These are phyloP conservation scores for Solanum etuberosum DNA, from an alignment of 257 asterid genomes.

Conservation along the genomic window DNA sequence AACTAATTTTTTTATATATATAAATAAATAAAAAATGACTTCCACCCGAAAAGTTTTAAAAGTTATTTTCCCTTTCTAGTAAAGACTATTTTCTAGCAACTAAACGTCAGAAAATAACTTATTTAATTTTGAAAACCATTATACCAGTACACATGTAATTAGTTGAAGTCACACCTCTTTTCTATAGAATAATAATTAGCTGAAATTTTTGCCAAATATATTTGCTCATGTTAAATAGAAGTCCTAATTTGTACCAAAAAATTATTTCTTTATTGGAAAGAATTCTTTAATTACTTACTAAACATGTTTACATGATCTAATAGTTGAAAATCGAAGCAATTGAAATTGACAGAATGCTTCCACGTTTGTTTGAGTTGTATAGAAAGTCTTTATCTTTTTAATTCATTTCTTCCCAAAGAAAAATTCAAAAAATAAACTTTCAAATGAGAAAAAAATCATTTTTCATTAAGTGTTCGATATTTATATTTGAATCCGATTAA, in stretches of 20 bases:
- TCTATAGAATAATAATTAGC: not conserved
- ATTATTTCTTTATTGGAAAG: not conserved
- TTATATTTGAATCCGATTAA: not conserved
- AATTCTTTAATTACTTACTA: not conserved
- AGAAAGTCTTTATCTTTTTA: not conserved
- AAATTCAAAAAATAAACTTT: not conserved
- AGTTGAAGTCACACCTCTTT: not conserved
- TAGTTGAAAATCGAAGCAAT: not conserved
- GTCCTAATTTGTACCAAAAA: not conserved
- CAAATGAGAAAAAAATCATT: not conserved
- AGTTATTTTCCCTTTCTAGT: not conserved
- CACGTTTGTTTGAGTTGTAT: not conserved
- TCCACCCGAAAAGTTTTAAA: not conserved
- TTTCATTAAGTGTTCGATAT: not conserved
- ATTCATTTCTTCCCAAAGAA: not conserved
- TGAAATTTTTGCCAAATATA: not conserved
- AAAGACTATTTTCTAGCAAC: not conserved
- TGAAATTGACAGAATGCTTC: not conserved
- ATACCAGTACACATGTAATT: not conserved
- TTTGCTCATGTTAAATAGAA: not conserved
- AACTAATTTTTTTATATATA: not conserved
- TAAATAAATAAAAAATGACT: not conserved
- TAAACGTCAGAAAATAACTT: not conserved
- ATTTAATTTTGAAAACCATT: not conserved
- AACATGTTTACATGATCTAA: not conserved